A percentile compares a stretch with the other conserved stretches of the same genome.
phyloP scores from a whole-genome alignment of 208 protist genomes.

The Acanthamoeba rhysodes region DNA sequence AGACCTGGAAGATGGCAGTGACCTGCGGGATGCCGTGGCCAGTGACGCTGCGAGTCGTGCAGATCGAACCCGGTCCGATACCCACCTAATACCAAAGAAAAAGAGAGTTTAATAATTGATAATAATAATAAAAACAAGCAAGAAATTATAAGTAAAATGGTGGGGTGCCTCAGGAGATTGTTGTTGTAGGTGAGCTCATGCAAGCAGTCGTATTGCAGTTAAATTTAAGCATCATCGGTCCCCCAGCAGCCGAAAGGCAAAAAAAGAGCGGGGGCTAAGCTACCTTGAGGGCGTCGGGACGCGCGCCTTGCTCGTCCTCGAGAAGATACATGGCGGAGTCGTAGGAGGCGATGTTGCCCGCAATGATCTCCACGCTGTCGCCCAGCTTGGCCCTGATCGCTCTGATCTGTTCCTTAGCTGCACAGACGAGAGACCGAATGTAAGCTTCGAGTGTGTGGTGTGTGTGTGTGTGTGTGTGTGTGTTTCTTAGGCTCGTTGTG shows the following conservation, averaged over 20 bases:
- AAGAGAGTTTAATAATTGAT: background rate
- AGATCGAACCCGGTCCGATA: constrained; percentile 98
- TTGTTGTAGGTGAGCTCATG: background rate
- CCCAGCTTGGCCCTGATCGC: constrained; percentile 31
- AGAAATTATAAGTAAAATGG: background rate
- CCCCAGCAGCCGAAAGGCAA: background rate
- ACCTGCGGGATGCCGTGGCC: constrained; percentile 94
- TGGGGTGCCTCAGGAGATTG: background rate
- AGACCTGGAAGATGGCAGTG: constrained; percentile 96
- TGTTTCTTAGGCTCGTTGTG: too few relatives aligned
- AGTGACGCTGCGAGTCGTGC: constrained; percentile 87
- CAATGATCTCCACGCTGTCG: constrained; percentile 87
- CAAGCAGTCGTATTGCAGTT: background rate
- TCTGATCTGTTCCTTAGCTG: constrained; percentile 38
- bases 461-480: background rate
- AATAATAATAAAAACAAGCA: background rate
- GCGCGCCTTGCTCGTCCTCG: constrained; percentile 25
- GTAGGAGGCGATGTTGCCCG: constrained; percentile 97
- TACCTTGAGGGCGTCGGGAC: constrained; percentile 65
- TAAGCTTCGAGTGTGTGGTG: background rate
- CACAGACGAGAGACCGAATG: background rate
- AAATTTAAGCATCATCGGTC: background rate
- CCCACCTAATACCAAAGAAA: constrained; percentile 95
- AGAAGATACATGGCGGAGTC: constrained; percentile 93
- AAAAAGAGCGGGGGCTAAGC: background rate